Evolutionary conservation across 1,139 yeast species (phyloP).

Genomic region (Scheffersomyces insectosa): DNA sequence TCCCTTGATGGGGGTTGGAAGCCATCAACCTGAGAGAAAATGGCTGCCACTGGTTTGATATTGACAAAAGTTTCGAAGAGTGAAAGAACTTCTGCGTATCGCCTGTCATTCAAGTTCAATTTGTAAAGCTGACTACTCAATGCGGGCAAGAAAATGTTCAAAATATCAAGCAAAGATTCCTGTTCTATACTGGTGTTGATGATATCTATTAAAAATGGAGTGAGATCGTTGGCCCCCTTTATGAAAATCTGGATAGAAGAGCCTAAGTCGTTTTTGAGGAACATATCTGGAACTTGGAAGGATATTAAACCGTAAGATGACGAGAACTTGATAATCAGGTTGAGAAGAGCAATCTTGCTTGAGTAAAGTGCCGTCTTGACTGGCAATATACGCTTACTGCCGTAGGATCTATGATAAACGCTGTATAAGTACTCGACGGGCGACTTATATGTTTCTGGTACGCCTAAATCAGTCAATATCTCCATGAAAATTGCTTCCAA

Average conservation of each 20-base stretch:
- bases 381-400: slow-evolving; percentile 41
- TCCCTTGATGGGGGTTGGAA: slow-evolving; percentile 47
- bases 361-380: slow-evolving; percentile 40
- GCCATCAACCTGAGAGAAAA: slow-evolving; percentile 57
- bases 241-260: slow-evolving; percentile 26
- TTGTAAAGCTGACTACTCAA: slow-evolving; percentile 32
- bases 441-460: slow-evolving; percentile 21
- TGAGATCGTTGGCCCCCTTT: slow-evolving; percentile 34
- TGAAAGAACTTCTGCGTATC: slow-evolving; percentile 52
- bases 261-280: slow-evolving; percentile 40
- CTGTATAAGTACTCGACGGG: slow-evolving; percentile 50
- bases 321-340: slow-evolving; percentile 53
- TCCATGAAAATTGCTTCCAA: slow-evolving; percentile 57
- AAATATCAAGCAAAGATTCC: slow-evolving; percentile 60
- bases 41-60: slow-evolving; percentile 62
- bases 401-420: slow-evolving; percentile 42
- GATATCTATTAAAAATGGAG: slow-evolving; percentile 60
- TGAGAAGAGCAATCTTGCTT: slow-evolving; percentile 40
- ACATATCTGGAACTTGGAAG: slow-evolving; percentile 72
- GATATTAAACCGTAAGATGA: slow-evolving; percentile 70
- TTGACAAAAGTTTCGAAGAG: slow-evolving; percentile 61
- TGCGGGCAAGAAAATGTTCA: slow-evolving; percentile 56
- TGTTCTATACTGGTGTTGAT: slow-evolving; percentile 63
- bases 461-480: slow-evolving; percentile 53
- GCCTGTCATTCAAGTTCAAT: slow-evolving; percentile 44